A percentile compares a stretch with the other conserved stretches of the same genome.
Conservation (phyloP, 352 stramenopile genomes). For the Globisporangium uncinulatum region DNA sequence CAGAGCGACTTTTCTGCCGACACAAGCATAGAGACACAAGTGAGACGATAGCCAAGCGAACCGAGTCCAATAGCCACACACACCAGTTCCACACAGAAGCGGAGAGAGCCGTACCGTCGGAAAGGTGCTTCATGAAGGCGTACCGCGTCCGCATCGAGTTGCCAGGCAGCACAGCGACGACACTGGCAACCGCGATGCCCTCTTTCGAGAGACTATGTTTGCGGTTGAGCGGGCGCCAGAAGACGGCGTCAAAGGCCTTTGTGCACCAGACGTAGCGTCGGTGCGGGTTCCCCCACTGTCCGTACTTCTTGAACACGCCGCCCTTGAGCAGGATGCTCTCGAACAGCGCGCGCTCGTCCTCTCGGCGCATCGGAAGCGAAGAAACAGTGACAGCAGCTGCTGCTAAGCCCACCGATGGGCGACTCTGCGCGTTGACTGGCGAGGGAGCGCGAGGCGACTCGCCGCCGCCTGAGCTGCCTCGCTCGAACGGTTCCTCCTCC, state of each 20-base stretch:
- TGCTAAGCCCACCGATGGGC: not conserved
- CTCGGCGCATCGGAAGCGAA: conserved; percentile 1
- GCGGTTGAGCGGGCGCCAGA: conserved; percentile 65
- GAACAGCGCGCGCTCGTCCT: conserved; percentile 40
- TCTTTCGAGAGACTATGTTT: conserved; percentile 61
- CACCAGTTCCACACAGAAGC: not conserved
- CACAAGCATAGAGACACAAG: conserved; percentile 4
- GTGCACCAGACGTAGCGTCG: conserved; percentile 67
- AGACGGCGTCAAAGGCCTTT: conserved; percentile 56
- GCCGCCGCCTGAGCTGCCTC: not conserved
- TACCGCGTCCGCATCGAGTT: conserved; percentile 59
- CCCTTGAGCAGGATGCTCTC: conserved; percentile 61
- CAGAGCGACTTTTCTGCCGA: conserved; percentile 52
- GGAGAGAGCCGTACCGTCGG: conserved; percentile 29
- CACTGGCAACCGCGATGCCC: conserved; percentile 30
- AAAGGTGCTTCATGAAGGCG: conserved; percentile 75
- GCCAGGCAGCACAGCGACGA: conserved; percentile 48
- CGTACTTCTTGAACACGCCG: conserved; percentile 73
- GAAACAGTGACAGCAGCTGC: not conserved
- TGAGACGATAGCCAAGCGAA: too few relatives aligned
- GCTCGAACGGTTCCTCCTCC: not conserved
- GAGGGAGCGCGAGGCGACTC: conserved; percentile 1
- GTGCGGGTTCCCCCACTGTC: conserved; percentile 70
- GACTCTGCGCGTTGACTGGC: conserved; percentile 1
- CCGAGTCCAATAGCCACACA: not conserved